These are phyloP conservation scores for Sporothrix luriei DNA, from an alignment of 2,329 filamentous ascomycete genomes.

Conservation along the genomic window DNA sequence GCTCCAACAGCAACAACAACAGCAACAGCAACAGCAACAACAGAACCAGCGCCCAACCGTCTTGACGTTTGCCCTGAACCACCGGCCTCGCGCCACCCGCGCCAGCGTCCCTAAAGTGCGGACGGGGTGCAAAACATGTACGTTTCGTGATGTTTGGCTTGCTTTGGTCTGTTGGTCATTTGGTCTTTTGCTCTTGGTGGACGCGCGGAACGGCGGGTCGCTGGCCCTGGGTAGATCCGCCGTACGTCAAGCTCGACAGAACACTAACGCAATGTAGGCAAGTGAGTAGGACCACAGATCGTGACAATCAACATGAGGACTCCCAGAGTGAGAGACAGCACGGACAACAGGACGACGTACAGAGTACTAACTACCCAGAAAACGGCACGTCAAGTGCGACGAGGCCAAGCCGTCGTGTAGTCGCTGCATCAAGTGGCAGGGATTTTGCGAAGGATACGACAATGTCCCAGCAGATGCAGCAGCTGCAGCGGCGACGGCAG, in stretches of 20 bases:
- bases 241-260: too few species aligned
- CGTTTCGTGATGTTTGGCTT: conserved; percentile 20
- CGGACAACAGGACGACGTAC: not conserved
- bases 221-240: not conserved
- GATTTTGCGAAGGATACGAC: conserved; percentile 42
- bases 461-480: not conserved
- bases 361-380: conserved; percentile 31
- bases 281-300: conserved; percentile 25
- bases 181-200: too few species aligned
- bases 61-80: conserved; percentile 41
- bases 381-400: conserved; percentile 39
- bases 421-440: conserved; percentile 41
- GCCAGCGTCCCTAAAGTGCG: conserved; percentile 41
- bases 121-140: conserved; percentile 40
- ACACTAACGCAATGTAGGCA: conserved; percentile 30
- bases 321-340: not conserved
- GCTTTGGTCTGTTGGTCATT: not conserved
- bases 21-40: not conserved
- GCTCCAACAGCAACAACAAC: too few species aligned
- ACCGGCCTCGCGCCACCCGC: conserved; percentile 41
- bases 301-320: too few species aligned
- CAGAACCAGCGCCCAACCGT: conserved; percentile 35
- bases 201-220: not conserved
- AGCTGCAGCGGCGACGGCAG: not conserved
- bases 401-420: conserved; percentile 41